Base-by-base conservation (phyloP, 495 filamentous ascomycete genomes). In the Penicillium flavigenum region DNA sequence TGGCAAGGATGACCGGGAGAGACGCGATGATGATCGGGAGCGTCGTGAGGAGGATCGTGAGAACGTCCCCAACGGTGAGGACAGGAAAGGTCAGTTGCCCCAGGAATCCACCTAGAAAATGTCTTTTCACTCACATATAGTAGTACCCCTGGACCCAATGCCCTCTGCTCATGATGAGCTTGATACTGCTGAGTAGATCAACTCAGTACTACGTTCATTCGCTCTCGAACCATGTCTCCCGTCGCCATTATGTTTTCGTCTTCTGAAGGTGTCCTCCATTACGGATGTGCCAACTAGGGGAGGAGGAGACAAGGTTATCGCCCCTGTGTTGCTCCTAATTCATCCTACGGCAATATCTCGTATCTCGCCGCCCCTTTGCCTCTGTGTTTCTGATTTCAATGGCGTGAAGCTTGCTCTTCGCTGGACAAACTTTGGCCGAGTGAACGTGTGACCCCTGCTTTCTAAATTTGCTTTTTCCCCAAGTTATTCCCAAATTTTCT, bases 121-220 rank as follows among this genome's bases (percentile, higher is more conserved):
- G 17, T n/a, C 39, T 48, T 27, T 41, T 38, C 22, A 29, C 66
- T 74, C 3, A 67, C 51, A 26, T 41, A 20, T 2, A 34, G 41
- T n/a, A 75, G 74, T 72, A 64, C 70, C 83, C 68, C 75, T 88
- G 70, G 89, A 93, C 46, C 88, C 89, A 60, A 87, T 90, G 47
- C 83, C 88, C 56, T 88, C 92, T 51, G 87, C 86, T 63, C 92
- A 96, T 71, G 95, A 98, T 75, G 94, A 98, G 71, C 83, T 98
- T 66, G 94, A 98, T 73, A 92, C 92, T 72, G 94, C 92, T 70
- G 94, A 98, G 83, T 96, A 88, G 72, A 67, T 76, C 64, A 39
- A 59, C 60, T 66, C 64, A 56, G 52, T 54, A 52, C 47, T 22
- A 50, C 53, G 46, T 51, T 48, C 24, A 49, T 41, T 41, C 48